Base-by-base conservation (phyloP, 78 protist genomes). In the Dictyostelium brefeldianum region DNA sequence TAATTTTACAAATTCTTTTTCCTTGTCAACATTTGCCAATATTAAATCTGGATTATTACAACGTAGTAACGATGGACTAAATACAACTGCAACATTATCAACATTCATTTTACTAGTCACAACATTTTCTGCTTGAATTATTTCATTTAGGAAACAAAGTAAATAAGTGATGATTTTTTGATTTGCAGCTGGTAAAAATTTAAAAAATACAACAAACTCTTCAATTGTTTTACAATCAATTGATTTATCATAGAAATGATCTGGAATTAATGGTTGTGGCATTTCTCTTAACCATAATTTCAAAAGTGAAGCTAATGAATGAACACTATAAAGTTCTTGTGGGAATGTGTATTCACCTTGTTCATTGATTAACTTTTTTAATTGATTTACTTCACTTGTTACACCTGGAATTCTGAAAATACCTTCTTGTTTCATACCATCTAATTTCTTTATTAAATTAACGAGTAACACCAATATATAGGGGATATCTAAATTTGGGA, bases 381-480 rank as follows among this genome's bases (percentile, higher is more conserved):
- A 17, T 5, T 4, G 17, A 18, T 41, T 6, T 12, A 92, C 50
- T 1, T 67, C 83, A 17, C 31, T 67, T 0, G 25, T 78, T 1
- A 78, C 62, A 10, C 92, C 96, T 0, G 96, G 91, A 62, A 92
- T 78, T 47, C 96, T 80, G 36, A 92, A 92, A 54, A 92, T 82
- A 48, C 96, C 96, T 36, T 92, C 94, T 3, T 73, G 7, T 22
- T 84, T 71, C 83, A 71, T 51, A 9, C 94, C 94, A 15, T 75
- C 89, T 2, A 69, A 15, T 14, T 5, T 64, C 71, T 81, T 81
- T 17, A 90, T 80, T 4, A 47, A 18, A 22, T 80, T 48, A 48
- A 77, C 50, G 1, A 90, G 50, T 18, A 90, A 41, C n/a, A 82
- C 85, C 43, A 90, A n/a, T 0, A 90, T 27, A 31, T 80, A 80